Percentiles rank a stretch among this genome's conserved stretches.
Conservation (phyloP, 2,329 filamentous ascomycete species). For the Pseudogymnoascus sp. region DNA sequence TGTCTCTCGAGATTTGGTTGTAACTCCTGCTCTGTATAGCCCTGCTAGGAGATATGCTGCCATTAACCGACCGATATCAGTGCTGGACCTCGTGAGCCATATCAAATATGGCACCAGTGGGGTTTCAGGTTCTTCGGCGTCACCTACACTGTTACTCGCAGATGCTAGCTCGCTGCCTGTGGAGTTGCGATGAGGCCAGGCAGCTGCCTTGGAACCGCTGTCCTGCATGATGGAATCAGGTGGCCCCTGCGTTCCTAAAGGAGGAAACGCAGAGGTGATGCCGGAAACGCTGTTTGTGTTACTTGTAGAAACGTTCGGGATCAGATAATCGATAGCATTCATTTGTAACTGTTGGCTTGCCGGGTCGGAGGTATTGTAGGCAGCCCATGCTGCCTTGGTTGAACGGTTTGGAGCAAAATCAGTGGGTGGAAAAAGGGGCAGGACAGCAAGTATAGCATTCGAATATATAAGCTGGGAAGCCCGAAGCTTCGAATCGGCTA, state of each 20-base stretch:
- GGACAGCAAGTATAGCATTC: constrained; percentile 61
- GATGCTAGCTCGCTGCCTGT: not conserved
- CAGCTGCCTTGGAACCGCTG: constrained; percentile 18
- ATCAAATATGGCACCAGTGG: constrained; percentile 69
- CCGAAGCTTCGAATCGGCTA: constrained; percentile 71
- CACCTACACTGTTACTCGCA: constrained; percentile 25
- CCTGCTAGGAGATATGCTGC: constrained; percentile 63
- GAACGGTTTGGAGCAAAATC: constrained; percentile 45
- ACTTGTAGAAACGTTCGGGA: constrained; percentile 39
- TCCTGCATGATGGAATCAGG: constrained; percentile 10
- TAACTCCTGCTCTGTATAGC: constrained; percentile 61
- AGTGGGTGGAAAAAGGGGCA: constrained; percentile 45
- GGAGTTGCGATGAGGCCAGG: constrained; percentile 17
- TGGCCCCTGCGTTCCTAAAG: not conserved
- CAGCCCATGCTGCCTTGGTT: constrained; percentile 43
- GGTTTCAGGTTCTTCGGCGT: constrained; percentile 57
- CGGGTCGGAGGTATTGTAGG: constrained; percentile 46
- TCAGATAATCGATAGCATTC: constrained; percentile 57
- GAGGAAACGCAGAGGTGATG: constrained; percentile 18
- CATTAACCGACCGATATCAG: constrained; percentile 55
- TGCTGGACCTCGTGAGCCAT: constrained; percentile 50
- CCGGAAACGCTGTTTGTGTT: constrained; percentile 39
- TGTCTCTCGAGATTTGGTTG: constrained; percentile 55
- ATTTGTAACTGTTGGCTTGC: constrained; percentile 29
- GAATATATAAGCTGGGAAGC: constrained; percentile 65